phyloP scores from a whole-genome alignment of 176 grass and related monocot species.

The Bromus sterilis region DNA sequence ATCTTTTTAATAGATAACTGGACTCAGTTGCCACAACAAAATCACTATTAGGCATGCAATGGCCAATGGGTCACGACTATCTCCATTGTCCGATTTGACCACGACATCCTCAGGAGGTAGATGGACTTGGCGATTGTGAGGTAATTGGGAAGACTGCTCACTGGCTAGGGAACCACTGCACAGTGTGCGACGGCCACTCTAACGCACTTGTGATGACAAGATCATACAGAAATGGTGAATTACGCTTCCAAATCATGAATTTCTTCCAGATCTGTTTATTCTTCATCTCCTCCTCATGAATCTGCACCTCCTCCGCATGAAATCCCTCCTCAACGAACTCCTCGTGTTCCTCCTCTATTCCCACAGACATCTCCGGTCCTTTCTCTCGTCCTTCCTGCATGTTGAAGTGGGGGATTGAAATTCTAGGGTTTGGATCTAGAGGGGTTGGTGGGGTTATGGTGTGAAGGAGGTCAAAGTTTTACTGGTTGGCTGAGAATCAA shows the following conservation, averaged over 20 bases:
- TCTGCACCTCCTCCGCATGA: neutral
- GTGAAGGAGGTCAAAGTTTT: neutral
- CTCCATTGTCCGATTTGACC: slow-evolving; percentile 26
- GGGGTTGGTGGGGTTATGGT: neutral
- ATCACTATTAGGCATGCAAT: neutral
- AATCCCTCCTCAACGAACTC: neutral
- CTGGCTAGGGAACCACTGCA: slow-evolving; percentile 63
- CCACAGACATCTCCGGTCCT: neutral
- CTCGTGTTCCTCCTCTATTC: neutral
- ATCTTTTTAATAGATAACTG: too few species aligned
- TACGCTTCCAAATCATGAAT: slow-evolving; percentile 43
- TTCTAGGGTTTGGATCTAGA: slow-evolving; percentile 13
- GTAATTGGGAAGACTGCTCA: slow-evolving; percentile 22
- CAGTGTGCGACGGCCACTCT: slow-evolving; percentile 62
- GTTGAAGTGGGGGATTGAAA: neutral
- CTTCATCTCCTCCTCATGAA: slow-evolving; percentile 10
- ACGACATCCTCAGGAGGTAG: slow-evolving; percentile 38
- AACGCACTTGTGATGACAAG: slow-evolving; percentile 39
- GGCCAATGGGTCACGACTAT: neutral
- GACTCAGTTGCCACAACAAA: too few species aligned
- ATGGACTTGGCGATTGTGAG: slow-evolving; percentile 26
- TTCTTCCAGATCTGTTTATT: slow-evolving; percentile 8
- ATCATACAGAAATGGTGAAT: slow-evolving; percentile 49
- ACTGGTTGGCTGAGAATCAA: neutral
- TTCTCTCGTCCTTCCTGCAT: neutral